Conservation (phyloP, 1,284 basidiomycete genomes). For the Termitomyces sp. region DNA sequence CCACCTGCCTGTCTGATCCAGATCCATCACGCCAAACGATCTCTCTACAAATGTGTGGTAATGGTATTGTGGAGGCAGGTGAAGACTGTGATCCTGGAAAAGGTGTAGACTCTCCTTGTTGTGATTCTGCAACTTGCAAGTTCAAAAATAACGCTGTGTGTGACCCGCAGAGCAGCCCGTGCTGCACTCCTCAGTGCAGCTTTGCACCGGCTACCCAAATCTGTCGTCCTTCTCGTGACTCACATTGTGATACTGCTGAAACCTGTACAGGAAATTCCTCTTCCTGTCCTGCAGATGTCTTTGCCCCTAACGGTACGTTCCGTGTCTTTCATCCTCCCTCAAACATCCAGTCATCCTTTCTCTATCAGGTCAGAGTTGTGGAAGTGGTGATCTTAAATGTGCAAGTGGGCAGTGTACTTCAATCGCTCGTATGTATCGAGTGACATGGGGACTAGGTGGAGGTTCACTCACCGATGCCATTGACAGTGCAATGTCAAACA, state of each 20-base stretch:
- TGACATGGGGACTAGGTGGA: conserved; percentile 1
- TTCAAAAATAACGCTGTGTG: conserved; percentile 72
- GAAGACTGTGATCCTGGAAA: conserved; percentile 89
- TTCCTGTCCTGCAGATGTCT: conserved; percentile 68
- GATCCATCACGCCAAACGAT: conserved; percentile 40
- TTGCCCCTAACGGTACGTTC: conserved; percentile 57
- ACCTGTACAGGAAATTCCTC: conserved; percentile 75
- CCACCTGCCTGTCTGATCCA: conserved; percentile 61
- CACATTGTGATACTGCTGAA: conserved; percentile 73
- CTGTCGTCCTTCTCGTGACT: conserved; percentile 70
- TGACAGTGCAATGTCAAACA: conserved; percentile 72
- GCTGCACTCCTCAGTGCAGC: conserved; percentile 70
- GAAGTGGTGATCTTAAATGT: conserved; percentile 62
- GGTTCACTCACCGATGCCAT: conserved; percentile 2
- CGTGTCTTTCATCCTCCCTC: background rate
- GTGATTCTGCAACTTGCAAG: conserved; percentile 76
- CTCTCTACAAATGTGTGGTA: conserved; percentile 72
- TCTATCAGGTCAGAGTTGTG: conserved; percentile 55
- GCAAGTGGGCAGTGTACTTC: conserved; percentile 84
- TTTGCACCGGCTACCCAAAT: conserved; percentile 65
- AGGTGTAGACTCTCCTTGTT: conserved; percentile 63
- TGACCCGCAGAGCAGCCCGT: conserved; percentile 74
- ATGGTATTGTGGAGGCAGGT: conserved; percentile 70
- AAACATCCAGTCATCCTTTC: conserved; percentile 7
- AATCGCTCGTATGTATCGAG: conserved; percentile 48